Percentiles rank a stretch among this genome's conserved stretches.
Evolutionary conservation across 306 rosid species (phyloP).

Genomic region (Senna tora): DNA sequence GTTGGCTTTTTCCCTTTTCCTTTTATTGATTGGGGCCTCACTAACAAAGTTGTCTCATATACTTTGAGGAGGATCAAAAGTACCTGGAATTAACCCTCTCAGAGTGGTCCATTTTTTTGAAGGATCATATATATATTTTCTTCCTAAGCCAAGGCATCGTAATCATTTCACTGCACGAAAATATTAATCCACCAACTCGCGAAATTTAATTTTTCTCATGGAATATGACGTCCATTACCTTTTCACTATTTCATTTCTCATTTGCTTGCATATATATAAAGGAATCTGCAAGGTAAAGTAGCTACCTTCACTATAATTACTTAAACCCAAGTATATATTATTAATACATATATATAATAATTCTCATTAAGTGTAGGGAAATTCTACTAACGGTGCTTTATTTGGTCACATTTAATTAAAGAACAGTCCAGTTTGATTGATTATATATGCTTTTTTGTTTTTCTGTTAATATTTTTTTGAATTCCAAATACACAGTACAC

Average conservation of each 20-base stretch:
- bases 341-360: too few species aligned
- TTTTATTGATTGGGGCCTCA: constrained; percentile 71
- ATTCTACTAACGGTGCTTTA: too few species aligned
- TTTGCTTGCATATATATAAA: constrained; percentile 41
- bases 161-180: constrained; percentile 54
- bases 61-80: constrained; percentile 75
- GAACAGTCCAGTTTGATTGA: not conserved
- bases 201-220: constrained; percentile 32
- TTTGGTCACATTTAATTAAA: too few species aligned
- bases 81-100: constrained; percentile 57
- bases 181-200: constrained; percentile 39
- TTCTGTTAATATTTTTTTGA: too few species aligned
- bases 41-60: constrained; percentile 77
- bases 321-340: not conserved
- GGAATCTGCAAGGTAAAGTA: constrained; percentile 38
- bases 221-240: constrained; percentile 42
- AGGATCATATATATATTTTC: constrained; percentile 46
- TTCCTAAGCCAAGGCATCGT: constrained; percentile 45
- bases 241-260: constrained; percentile 36
- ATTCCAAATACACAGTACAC: too few species aligned
- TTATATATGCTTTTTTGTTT: too few species aligned
- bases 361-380: not conserved
- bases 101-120: constrained; percentile 56
- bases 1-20: constrained; percentile 47
- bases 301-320: constrained; percentile 7